Base-by-base conservation (phyloP, 352 stramenopile species). In the Pythium volutum region DNA sequence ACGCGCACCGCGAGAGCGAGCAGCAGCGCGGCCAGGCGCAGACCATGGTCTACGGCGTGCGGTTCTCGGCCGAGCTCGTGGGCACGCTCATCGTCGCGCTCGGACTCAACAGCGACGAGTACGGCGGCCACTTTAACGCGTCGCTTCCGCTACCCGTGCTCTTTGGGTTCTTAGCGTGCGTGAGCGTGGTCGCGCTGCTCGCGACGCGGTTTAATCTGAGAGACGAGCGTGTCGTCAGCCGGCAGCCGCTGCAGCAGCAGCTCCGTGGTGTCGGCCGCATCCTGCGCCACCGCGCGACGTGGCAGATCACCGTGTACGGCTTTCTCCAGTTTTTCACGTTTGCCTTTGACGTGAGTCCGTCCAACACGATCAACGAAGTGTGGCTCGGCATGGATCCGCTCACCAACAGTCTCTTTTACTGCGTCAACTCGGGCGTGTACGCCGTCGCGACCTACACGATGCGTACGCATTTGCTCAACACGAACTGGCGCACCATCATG, bases 311-410 rank as follows among this genome's bases (percentile, higher is more conserved):
- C 3, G 62, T 73, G 23, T 91, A 88, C 57, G 71, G 75, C 2
- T 91, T 93, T 26, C 64, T 91, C 26, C 79, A 86, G 69, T 88
- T 86, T 53, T 53, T 89, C 39, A 79, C 77, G 10, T 78, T 89
- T 4, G 69, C 72, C 4, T 81, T 91, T 58, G 74, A 87, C 31
- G 72, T 78, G 14, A 74, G 80, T 11, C 65, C 77, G 6, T 75
- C 67, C 26, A 84, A 75, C 47, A 71, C 79, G 5, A 85, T 85
- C 38, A 78, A 79, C 27, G 65, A 86, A 48, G 75, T 84, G n/a
- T 86, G 76, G 72, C 63, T 85, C 10, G 47, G 80, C 46, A 86
- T 76, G 25, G 81, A 88, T 20, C 77, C 83, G n/a, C 69, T 93
- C 54, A 66, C 63, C 38, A 79, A 81, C 39, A 87, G 76, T 48